A percentile compares a stretch with the other conserved stretches of the same genome.
Evolutionary conservation across 352 stramenopile genomes (phyloP).

Genomic region (Globisporangium iwayamae): DNA sequence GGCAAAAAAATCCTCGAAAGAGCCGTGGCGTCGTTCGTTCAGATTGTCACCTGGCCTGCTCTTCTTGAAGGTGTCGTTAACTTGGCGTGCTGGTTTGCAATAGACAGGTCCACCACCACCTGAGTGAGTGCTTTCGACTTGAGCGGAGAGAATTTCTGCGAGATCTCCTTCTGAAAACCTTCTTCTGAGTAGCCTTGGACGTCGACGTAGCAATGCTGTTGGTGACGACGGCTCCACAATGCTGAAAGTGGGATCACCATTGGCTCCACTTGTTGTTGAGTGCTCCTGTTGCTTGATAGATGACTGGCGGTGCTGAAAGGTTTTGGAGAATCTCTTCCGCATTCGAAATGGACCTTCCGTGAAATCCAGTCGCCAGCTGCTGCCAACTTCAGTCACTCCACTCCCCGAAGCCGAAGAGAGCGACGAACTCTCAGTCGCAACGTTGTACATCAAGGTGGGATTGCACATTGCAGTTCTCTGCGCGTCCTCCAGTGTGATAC

Average conservation of each 20-base stretch:
- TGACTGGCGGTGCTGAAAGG: neutral
- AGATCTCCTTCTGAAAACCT: constrained; percentile 17
- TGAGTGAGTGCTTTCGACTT: neutral
- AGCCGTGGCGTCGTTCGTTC: constrained; percentile 7
- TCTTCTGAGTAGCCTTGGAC: neutral
- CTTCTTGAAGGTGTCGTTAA: neutral
- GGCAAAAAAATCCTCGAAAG: constrained; percentile 4
- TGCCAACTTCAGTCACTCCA: neutral
- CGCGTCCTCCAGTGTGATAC: constrained; percentile 6
- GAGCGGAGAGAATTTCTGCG: neutral
- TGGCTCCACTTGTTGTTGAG: neutral
- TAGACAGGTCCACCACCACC: neutral
- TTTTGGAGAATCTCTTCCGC: constrained; percentile 44
- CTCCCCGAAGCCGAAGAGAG: neutral
- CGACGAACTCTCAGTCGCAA: neutral
- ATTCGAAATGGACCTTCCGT: constrained; percentile 68
- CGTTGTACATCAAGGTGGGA: neutral
- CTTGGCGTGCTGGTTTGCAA: neutral
- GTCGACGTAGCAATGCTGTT: neutral
- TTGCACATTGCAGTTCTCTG: constrained; percentile 5
- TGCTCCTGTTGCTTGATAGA: neutral
- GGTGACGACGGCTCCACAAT: too few relatives aligned
- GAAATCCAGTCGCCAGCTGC: constrained; percentile 45
- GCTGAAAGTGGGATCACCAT: neutral
- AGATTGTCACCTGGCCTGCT: constrained; percentile 7